Base-by-base conservation (phyloP, 208 protist genomes). In the Novymonas esmeraldas region DNA sequence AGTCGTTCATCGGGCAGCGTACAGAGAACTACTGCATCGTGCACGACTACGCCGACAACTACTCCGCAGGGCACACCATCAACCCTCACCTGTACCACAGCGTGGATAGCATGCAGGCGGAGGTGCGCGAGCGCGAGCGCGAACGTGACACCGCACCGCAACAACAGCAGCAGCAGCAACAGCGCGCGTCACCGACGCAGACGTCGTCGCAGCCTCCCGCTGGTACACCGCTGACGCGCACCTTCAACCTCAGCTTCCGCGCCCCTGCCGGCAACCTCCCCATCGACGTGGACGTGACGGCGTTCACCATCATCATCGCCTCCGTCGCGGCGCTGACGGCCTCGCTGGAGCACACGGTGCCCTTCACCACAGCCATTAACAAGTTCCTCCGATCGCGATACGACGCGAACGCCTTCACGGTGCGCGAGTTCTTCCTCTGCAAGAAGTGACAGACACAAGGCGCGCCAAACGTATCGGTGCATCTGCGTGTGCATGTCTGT, bases 251-350 rank as follows among this genome's bases (percentile, higher is more conserved):
- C 28, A 83, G 78, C 39, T 83, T 76, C 45, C 72, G 72, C 51
- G 65, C 69, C 1, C 73, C 74, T 6, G 46, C 58, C 0, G 64
- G 67, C 26, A 60, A 73, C 31, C 38, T 79, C n/a, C 78, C 73
- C 3, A 52, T 83, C 42, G 73, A 79, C 54, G 60, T 83, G 3
- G 78, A 79, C 57, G 55, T 79, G 29, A 74, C 69, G 2, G 78
- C 78, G 2, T 67, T 72, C 38, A 79, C 68, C 1, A 65, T 83
- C 14, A 41, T 67, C 33, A 65, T 83, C 33, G 63, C 59, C 1
- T 72, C 72, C 0, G 54, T 70, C 2, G 64, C 60, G 22, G 73
- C 78, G 3, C 52, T 83, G 14, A 65, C 77, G n/a, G 70, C 61
- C 16, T 76, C 71, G 26, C 55, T 83, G 22, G 72, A 79, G 64